Evolutionary conservation across 768 basidiomycete species (phyloP).

Genomic region (Russula virescens): DNA sequence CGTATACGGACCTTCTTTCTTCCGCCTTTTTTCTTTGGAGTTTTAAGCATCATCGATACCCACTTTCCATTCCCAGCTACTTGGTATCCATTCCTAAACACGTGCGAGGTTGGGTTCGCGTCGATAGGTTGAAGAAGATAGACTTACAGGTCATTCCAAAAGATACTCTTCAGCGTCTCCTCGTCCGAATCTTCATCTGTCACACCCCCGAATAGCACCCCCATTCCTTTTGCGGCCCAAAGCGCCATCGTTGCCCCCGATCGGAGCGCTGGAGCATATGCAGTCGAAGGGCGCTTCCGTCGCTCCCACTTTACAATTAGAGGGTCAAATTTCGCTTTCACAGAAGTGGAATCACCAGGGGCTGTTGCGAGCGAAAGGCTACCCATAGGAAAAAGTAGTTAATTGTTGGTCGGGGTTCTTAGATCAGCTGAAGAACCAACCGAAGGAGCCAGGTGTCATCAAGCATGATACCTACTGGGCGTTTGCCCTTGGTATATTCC

Average conservation of each 20-base stretch:
- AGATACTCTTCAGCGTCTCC: conserved; percentile 77
- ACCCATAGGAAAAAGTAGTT: neutral
- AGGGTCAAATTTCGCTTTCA: conserved; percentile 39
- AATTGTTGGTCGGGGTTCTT: neutral
- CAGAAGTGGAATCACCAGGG: conserved; percentile 27
- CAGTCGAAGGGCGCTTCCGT: conserved; percentile 63
- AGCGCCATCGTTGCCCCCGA: conserved; percentile 85
- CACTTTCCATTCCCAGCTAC: conserved; percentile 68
- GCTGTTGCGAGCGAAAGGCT: neutral
- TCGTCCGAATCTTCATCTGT: conserved; percentile 82
- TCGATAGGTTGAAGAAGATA: neutral
- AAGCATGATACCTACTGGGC: conserved; percentile 78
- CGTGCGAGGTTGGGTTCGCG: neutral
- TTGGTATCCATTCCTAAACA: conserved; percentile 68
- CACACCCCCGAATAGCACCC: conserved; percentile 83
- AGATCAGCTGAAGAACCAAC: conserved; percentile 35
- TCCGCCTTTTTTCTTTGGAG: conserved; percentile 49
- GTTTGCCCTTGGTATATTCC: conserved; percentile 80
- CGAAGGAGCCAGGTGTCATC: conserved; percentile 88
- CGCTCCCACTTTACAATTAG: conserved; percentile 78
- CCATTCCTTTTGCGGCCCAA: conserved; percentile 63
- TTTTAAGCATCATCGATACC: conserved; percentile 67
- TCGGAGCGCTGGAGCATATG: conserved; percentile 63
- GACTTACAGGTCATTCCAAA: conserved; percentile 80
- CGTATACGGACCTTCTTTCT: conserved; percentile 28